Conservation (phyloP, 257 asterid species). For the Petunia axillaris region DNA sequence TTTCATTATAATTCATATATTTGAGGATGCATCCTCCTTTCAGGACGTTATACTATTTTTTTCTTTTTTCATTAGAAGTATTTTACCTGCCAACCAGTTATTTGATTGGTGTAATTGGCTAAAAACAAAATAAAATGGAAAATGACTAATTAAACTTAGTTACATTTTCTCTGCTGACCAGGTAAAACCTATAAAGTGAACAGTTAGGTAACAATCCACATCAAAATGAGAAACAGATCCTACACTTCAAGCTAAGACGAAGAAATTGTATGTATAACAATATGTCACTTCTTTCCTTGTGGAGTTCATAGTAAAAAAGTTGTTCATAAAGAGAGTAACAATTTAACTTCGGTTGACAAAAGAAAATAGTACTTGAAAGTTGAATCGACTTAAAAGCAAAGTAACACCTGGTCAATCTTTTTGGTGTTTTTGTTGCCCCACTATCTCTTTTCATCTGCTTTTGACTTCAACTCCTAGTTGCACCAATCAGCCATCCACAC, state of each 20-base stretch:
- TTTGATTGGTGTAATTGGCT: background rate
- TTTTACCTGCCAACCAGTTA: background rate
- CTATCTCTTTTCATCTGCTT: constrained; percentile 20
- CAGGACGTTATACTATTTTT: background rate
- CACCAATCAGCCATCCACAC: constrained; percentile 2
- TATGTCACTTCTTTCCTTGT: constrained; percentile 8
- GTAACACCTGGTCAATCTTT: constrained; percentile 26
- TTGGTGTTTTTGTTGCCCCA: constrained; percentile 1
- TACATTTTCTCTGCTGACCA: background rate
- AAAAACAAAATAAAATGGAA: background rate
- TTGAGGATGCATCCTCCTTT: background rate
- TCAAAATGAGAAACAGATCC: constrained; percentile 19
- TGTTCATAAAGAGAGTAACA: constrained; percentile 5
- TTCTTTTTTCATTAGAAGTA: background rate
- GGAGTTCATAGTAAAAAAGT: background rate
- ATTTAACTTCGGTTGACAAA: constrained; percentile 25
- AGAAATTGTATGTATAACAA: constrained; percentile 14
- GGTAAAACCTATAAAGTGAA: constrained; percentile 14
- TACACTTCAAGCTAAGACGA: background rate
- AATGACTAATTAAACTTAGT: background rate
- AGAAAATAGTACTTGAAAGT: constrained; percentile 5
- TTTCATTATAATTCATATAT: background rate
- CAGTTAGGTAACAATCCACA: constrained; percentile 23
- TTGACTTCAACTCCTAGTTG: constrained; percentile 24
- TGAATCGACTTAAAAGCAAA: constrained; percentile 11